Conservation (phyloP, 805 yeast genomes). For the Pichia californica region DNA sequence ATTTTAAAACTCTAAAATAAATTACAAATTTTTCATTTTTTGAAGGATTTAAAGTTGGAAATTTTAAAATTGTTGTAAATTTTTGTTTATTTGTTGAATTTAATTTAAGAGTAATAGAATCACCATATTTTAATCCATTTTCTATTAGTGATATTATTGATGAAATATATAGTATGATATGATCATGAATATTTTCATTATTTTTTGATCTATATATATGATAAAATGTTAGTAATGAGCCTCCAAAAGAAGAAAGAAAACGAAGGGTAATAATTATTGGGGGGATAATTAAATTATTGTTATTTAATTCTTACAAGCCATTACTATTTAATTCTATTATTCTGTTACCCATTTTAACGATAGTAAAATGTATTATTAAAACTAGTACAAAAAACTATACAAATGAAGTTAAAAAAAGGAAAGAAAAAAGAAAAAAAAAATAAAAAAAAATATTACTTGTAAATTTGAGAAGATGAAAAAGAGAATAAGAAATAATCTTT, state of each 20-base stretch:
- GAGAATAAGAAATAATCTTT: neutral
- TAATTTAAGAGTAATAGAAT: slow-evolving; percentile 16
- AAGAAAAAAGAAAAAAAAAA: neutral
- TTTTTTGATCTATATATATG: neutral
- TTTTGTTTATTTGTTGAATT: slow-evolving; percentile 7
- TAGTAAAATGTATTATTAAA: neutral
- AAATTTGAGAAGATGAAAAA: neutral
- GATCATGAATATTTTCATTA: neutral
- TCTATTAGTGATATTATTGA: slow-evolving; percentile 19
- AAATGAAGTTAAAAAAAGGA: neutral
- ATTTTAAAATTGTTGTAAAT: slow-evolving; percentile 8
- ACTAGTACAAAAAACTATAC: neutral
- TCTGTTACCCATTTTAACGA: neutral
- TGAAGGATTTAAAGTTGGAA: slow-evolving; percentile 16
- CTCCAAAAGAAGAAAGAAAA: too few relatives aligned
- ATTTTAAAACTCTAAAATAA: slow-evolving; percentile 18
- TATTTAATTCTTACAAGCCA: neutral
- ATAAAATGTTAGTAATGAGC: slow-evolving; percentile 1
- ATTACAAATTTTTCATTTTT: slow-evolving; percentile 19
- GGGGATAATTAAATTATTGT: too few relatives aligned
- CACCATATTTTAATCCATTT: slow-evolving; percentile 24
- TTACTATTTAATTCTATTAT: neutral
- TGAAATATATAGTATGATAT: slow-evolving; percentile 13
- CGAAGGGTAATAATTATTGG: too few relatives aligned
- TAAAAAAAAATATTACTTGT: neutral